A percentile compares a stretch with the other conserved stretches of the same genome.
These are phyloP conservation scores for Westerdykella aurantiaca DNA, from an alignment of 2,329 filamentous ascomycete species.

Conservation along the genomic window DNA sequence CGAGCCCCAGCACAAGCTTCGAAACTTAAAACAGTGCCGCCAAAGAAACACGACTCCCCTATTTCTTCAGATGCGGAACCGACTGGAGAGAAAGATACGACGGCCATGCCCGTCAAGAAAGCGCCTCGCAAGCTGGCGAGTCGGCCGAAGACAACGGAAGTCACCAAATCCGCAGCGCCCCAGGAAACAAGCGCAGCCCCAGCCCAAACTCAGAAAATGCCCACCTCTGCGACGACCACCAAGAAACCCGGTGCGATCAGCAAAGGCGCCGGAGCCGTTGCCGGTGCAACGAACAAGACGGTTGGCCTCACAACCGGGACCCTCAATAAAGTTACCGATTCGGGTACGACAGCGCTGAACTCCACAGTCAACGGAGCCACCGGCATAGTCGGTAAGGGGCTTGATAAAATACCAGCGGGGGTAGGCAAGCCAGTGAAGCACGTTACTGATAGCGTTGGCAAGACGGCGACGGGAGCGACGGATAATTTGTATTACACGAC, in stretches of 20 bases:
- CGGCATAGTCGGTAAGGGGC: slow-evolving; percentile 33
- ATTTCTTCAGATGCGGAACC: slow-evolving; percentile 6
- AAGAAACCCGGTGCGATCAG: slow-evolving; percentile 35
- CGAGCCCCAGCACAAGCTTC: slow-evolving; percentile 9
- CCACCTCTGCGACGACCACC: slow-evolving; percentile 17
- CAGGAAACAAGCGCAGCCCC: background rate
- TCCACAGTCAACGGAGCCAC: slow-evolving; percentile 35
- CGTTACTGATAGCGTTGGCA: slow-evolving; percentile 38
- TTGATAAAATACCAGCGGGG: slow-evolving; percentile 30
- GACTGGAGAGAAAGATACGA: slow-evolving; percentile 6
- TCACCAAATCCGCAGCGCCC: slow-evolving; percentile 7
- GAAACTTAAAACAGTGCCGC: slow-evolving; percentile 4
- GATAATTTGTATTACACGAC: slow-evolving; percentile 39
- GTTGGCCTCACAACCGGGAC: slow-evolving; percentile 30
- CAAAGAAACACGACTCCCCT: too few relatives aligned
- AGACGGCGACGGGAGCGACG: slow-evolving; percentile 38
- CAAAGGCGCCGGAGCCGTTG: slow-evolving; percentile 29
- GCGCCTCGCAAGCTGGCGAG: slow-evolving; percentile 10
- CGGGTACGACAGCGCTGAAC: slow-evolving; percentile 35
- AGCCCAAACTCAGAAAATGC: slow-evolving; percentile 9
- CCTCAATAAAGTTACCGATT: slow-evolving; percentile 34
- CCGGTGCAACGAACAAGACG: slow-evolving; percentile 34
- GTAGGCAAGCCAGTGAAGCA: slow-evolving; percentile 37
- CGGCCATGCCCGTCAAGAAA: slow-evolving; percentile 20
- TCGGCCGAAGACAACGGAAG: slow-evolving; percentile 9